Conservation (phyloP, 306 rosid species). For the Macrotyloma uniflorum region DNA sequence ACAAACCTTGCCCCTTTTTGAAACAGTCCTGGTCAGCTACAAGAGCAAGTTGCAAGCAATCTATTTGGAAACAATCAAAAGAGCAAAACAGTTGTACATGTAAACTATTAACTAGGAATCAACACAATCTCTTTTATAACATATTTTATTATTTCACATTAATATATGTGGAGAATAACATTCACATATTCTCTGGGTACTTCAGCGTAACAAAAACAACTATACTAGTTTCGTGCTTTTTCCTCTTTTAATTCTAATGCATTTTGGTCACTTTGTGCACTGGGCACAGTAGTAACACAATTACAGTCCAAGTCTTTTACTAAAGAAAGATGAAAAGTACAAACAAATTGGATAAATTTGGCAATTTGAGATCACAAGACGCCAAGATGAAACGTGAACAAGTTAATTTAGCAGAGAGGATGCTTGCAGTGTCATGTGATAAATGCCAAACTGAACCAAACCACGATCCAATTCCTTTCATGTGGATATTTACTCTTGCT, state of each 20-base stretch:
- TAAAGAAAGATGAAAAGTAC: not conserved
- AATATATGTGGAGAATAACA: not conserved
- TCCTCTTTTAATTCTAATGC: not conserved
- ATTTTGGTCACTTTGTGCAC: not conserved
- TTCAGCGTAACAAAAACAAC: not conserved
- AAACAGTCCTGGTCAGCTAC: not conserved
- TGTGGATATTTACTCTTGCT: not conserved
- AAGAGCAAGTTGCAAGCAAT: not conserved
- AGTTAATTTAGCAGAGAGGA: not conserved
- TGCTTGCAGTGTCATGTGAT: not conserved
- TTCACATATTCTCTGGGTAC: not conserved
- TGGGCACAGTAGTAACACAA: not conserved
- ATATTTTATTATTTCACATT: not conserved
- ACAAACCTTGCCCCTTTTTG: not conserved
- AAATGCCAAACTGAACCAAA: not conserved
- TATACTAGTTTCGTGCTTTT: not conserved
- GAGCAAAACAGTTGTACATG: not conserved
- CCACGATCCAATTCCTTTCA: not conserved
- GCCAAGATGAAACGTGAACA: not conserved
- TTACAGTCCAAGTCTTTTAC: conserved; percentile 1
- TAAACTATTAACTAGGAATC: not conserved
- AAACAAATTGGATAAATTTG: not conserved
- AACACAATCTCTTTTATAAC: not conserved
- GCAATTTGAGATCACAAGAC: not conserved
- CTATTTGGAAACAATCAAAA: not conserved